Conservation (phyloP, 2,329 filamentous ascomycete genomes). For the Aureobasidium sp. region DNA sequence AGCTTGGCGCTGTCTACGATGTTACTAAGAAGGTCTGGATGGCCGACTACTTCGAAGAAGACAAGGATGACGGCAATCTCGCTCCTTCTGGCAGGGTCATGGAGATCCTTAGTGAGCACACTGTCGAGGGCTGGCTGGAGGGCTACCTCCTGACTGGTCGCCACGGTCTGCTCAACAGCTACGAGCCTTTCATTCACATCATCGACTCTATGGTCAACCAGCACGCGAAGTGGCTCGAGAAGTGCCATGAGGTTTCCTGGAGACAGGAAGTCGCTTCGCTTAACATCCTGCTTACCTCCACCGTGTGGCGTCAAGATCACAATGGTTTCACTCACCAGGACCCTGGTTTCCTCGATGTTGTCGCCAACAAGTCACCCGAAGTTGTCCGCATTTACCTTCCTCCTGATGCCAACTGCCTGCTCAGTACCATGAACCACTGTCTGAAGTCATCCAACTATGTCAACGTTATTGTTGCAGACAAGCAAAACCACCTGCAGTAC, state of each 20-base stretch:
- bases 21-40: conserved; percentile 75
- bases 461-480: conserved; percentile 73
- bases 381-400: conserved; percentile 76
- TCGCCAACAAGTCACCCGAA: conserved; percentile 73
- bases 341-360: conserved; percentile 71
- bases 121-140: conserved; percentile 72
- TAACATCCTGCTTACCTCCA: conserved; percentile 71
- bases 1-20: conserved; percentile 64
- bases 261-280: conserved; percentile 65
- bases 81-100: conserved; percentile 64
- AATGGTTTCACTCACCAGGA: conserved; percentile 80
- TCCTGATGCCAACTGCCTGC: conserved; percentile 70
- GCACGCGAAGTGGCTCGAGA: conserved; percentile 81
- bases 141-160: conserved; percentile 69
- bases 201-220: conserved; percentile 83
- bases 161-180: conserved; percentile 71
- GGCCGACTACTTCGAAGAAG: conserved; percentile 70
- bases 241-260: conserved; percentile 74
- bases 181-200: conserved; percentile 76
- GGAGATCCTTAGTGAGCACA: conserved; percentile 81
- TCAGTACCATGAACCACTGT: conserved; percentile 71
- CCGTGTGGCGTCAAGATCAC: conserved; percentile 77
- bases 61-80: conserved; percentile 67
- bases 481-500: conserved; percentile 71
- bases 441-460: conserved; percentile 69